Evolutionary conservation across 2,329 filamentous ascomycete genomes (phyloP).

Genomic region (Fusarium haematococcum): DNA sequence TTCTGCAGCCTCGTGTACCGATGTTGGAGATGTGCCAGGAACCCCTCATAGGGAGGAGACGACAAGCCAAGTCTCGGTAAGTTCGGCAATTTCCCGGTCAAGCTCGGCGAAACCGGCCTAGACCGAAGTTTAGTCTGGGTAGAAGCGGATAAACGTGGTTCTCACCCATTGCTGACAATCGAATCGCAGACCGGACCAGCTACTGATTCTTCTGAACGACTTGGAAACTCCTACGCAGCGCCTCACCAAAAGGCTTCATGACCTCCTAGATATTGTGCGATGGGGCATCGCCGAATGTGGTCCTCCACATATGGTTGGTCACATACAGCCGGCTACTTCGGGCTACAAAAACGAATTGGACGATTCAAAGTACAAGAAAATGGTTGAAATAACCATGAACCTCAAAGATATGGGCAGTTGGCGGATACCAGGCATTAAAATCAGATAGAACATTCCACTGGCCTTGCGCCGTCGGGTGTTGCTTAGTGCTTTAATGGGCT

Average conservation of each 20-base stretch:
- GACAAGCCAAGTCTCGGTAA: neutral
- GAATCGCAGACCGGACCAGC: neutral
- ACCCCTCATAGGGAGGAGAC: neutral
- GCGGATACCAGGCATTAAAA: neutral
- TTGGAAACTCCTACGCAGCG: neutral
- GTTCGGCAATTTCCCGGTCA: slow-evolving; percentile 2
- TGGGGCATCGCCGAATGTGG: no score
- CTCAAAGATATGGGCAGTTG: neutral
- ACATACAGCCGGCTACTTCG: neutral
- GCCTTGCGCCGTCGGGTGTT: neutral
- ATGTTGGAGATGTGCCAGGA: neutral
- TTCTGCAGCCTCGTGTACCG: neutral
- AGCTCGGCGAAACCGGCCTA: neutral
- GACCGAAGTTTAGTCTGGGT: neutral
- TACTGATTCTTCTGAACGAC: neutral
- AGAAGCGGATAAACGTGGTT: neutral
- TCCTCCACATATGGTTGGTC: neutral
- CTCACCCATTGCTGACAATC: neutral
- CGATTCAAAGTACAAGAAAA: no score
- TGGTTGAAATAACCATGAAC: no score
- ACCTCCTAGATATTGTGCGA: neutral
- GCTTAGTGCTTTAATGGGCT: neutral
- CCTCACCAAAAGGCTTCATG: neutral
- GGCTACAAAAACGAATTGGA: neutral
- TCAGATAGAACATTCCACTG: neutral